phyloP scores from a whole-genome alignment of 2,329 filamentous ascomycete species.

The Colletotrichum truncatum region DNA sequence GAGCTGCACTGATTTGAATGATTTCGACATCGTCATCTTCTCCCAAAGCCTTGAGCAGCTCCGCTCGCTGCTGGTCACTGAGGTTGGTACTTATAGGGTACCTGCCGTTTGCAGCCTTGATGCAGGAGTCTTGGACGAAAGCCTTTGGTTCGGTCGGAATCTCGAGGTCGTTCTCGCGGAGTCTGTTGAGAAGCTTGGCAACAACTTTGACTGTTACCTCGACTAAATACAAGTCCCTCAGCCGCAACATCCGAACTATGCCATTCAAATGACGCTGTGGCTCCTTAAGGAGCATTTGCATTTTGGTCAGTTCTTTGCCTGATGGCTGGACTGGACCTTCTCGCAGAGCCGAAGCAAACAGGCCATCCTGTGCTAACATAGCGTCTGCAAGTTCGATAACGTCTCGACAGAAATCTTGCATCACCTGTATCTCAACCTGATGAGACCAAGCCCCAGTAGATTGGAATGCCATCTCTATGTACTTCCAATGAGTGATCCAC shows the following conservation, averaged over 20 bases:
- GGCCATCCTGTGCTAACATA: slow-evolving; percentile 84
- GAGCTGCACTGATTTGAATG: slow-evolving; percentile 48
- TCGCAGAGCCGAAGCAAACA: slow-evolving; percentile 77
- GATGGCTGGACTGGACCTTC: slow-evolving; percentile 37
- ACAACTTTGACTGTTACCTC: slow-evolving; percentile 84
- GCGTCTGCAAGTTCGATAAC: slow-evolving; percentile 93
- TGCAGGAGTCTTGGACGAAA: slow-evolving; percentile 73
- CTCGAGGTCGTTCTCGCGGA: slow-evolving; percentile 81
- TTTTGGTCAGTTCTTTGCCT: slow-evolving; percentile 49
- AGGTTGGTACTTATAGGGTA: slow-evolving; percentile 80
- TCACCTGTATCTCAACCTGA: slow-evolving; percentile 76
- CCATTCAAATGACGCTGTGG: slow-evolving; percentile 71
- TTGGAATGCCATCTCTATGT: slow-evolving; percentile 79
- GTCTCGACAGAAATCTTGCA: slow-evolving; percentile 94
- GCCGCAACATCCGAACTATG: slow-evolving; percentile 87
- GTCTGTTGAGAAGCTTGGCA: slow-evolving; percentile 81
- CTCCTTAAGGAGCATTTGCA: slow-evolving; percentile 64
- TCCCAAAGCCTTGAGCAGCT: slow-evolving; percentile 73
- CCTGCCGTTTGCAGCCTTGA: slow-evolving; percentile 63
- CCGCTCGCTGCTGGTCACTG: slow-evolving; percentile 83
- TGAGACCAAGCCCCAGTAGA: slow-evolving; percentile 87
- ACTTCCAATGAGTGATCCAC: slow-evolving; percentile 88
- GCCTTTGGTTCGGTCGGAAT: slow-evolving; percentile 68
- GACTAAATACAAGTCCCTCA: slow-evolving; percentile 88
- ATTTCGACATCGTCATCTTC: slow-evolving; percentile 66